These are phyloP conservation scores for Elsinoe batatas DNA, from an alignment of 2,329 filamentous ascomycete genomes.

Conservation along the genomic window DNA sequence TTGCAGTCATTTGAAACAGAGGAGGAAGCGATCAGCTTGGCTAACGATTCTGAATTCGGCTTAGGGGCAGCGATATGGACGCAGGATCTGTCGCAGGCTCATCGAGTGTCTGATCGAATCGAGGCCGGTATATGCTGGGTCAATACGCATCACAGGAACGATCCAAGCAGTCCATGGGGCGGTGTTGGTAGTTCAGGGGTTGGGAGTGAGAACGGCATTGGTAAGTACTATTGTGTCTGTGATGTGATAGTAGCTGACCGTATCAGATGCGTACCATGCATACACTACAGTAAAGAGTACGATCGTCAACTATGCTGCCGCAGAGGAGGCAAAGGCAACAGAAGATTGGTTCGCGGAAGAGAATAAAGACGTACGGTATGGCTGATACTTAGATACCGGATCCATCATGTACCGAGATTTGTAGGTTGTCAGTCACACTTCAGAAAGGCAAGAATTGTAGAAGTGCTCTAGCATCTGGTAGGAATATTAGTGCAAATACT, in stretches of 20 bases:
- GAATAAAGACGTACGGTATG: constrained; percentile 49
- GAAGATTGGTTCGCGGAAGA: constrained; percentile 63
- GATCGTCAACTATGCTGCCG: constrained; percentile 57
- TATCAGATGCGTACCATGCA: constrained; percentile 31
- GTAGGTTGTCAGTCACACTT: too few relatives aligned
- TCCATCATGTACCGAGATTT: not conserved
- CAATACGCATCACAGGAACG: constrained; percentile 57
- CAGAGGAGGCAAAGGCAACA: constrained; percentile 40
- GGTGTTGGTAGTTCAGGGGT: constrained; percentile 53
- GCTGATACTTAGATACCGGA: constrained; percentile 28
- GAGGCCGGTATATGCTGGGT: constrained; percentile 32
- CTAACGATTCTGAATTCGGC: constrained; percentile 43
- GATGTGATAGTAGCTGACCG: not conserved
- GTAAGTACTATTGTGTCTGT: constrained; percentile 44
- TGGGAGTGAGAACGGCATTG: constrained; percentile 62
- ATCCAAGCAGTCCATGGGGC: constrained; percentile 62
- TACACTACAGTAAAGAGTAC: constrained; percentile 52
- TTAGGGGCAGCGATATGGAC: constrained; percentile 44
- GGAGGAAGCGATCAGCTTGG: constrained; percentile 37
- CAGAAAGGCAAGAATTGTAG: too few relatives aligned
- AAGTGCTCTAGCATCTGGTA: too few relatives aligned
- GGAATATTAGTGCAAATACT: too few relatives aligned
- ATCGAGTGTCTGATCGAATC: constrained; percentile 29
- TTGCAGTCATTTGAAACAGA: constrained; percentile 39
- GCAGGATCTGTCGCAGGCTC: constrained; percentile 35